Evolutionary conservation across 164 flowering plant species (phyloP), one percentile per base, ranked within the genome.

Genomic region (Nymphaea thermarum): DNA sequence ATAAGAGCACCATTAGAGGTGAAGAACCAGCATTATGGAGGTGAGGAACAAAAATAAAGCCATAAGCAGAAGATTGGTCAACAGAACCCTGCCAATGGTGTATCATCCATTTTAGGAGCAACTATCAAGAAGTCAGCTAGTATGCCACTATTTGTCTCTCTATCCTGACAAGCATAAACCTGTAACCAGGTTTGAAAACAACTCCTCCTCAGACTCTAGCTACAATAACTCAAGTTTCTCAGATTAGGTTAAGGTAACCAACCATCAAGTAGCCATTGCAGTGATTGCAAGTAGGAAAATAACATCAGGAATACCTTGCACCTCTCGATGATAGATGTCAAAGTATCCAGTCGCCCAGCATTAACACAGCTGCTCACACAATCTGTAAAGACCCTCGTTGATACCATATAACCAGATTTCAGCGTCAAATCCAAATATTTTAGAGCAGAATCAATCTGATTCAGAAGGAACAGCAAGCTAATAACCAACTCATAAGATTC

Each of bases 281-380:
- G 55, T 47, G 55, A 6, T 47, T 6, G 12, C 55, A 47, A 47
- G 55, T 12, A 47, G 5, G 55, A 47, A 47, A 2, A 12, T 14
- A 64, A 43, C 42, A 42, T 8, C 6, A 10, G 42, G 43, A 25
- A 15, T 70, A 95, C 98, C 99, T 95, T 92, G 87, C 98, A 95
- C 78, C 77, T 90, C 75, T 87, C 96, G 62, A 95, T 87, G 71
- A 92, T 79, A 17, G 91, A 80, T 47, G 83, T 84, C 87, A 92
- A 75, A 12, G 82, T 77, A 80, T 92, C 98, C 68, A 86, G 81
- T 79, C 86, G 88, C 65, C 89, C 81, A 51, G 78, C 76, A 43
- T 47, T 68, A 63, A 86, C 80, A 80, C 93, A 95, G 67, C 81
- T 80, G 7, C 55, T 7, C 43, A 90, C 87, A 75, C 94, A 90